Conservation (phyloP, 1,284 basidiomycete genomes). For the Pyrrhoderma lamaoense region DNA sequence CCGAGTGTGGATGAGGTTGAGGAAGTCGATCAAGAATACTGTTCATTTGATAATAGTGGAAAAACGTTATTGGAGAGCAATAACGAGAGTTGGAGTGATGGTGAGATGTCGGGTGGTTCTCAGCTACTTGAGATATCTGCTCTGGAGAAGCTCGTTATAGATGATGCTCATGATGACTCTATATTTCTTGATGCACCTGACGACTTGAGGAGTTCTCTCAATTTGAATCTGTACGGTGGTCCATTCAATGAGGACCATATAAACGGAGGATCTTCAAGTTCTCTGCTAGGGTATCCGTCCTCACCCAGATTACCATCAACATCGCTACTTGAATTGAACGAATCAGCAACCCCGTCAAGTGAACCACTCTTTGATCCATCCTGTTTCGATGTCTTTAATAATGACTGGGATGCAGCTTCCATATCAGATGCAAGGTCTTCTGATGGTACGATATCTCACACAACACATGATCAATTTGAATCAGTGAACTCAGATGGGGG, state of each 20-base stretch:
- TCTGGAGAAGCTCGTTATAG: constrained; percentile 5
- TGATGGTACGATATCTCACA: neutral
- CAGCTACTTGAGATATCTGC: neutral
- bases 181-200: constrained; percentile 13
- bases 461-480: too few species aligned
- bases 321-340: constrained; percentile 8
- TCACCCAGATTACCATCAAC: constrained; percentile 5
- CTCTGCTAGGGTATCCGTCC: neutral
- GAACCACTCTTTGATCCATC: constrained; percentile 11
- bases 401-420: constrained; percentile 14
- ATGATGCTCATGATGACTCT: constrained; percentile 11
- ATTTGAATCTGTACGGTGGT: constrained; percentile 4
- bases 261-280: too few species aligned
- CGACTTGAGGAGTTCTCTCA: neutral
- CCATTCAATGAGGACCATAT: neutral
- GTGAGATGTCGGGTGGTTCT: neutral
- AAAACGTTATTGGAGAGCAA: neutral
- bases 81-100: too few species aligned
- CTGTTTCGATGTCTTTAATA: constrained; percentile 17
- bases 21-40: constrained; percentile 8
- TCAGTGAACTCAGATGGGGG: neutral
- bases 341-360: too few species aligned
- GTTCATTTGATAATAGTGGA: neutral
- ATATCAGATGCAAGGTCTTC: constrained; percentile 5
- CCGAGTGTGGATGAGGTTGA: constrained; percentile 2